Conservation (phyloP, 306 rosid species). For the Vigna radiata region DNA sequence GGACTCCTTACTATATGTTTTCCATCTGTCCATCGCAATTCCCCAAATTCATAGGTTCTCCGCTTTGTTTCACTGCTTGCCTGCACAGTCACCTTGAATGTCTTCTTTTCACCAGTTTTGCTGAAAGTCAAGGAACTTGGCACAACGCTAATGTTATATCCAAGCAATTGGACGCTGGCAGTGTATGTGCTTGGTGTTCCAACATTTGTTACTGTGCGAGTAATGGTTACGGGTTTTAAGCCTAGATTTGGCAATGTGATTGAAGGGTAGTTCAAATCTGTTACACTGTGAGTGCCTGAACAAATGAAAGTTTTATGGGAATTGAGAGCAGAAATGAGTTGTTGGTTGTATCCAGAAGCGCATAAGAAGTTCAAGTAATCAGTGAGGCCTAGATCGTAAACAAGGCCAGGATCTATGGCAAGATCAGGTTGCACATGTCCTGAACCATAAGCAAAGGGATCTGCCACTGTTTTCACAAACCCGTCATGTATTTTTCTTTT, state of each 20-base stretch:
- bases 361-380: constrained; percentile 30
- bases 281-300: neutral
- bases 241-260: constrained; percentile 42
- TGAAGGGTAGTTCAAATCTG: constrained; percentile 47
- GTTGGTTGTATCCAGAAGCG: constrained; percentile 37
- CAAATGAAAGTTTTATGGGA: constrained; percentile 25
- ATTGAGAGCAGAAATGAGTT: constrained; percentile 30
- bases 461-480: neutral
- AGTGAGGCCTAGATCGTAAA: neutral
- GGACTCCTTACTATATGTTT: constrained; percentile 43
- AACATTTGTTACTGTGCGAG: constrained; percentile 43
- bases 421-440: neutral
- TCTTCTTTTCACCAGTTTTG: constrained; percentile 30
- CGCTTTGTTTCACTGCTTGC: constrained; percentile 10
- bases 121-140: constrained; percentile 36
- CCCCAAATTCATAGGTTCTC: constrained; percentile 1
- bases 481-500: neutral
- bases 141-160: neutral
- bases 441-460: constrained; percentile 9
- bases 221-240: neutral
- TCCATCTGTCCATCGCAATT: constrained; percentile 36
- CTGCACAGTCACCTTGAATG: constrained; percentile 35
- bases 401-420: neutral
- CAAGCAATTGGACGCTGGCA: constrained; percentile 1
- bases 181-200: constrained; percentile 34